Base-by-base conservation (phyloP, 2,329 filamentous ascomycete species). In the Neoascochyta sp. region DNA sequence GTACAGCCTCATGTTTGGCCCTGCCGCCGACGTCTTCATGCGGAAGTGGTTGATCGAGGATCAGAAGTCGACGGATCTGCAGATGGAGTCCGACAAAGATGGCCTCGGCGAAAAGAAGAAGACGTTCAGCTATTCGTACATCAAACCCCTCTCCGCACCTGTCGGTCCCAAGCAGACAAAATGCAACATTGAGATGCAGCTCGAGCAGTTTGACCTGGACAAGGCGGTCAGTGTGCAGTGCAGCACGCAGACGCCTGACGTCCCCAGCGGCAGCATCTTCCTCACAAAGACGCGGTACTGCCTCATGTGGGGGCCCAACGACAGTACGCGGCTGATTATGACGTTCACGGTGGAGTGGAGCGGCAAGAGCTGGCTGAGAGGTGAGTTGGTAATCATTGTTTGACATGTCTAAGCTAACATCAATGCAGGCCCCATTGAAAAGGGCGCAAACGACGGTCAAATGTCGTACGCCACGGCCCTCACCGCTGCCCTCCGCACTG, bases 351-450 rank as follows among this genome's bases (percentile, higher is more conserved):
- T 95, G 23, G 93, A 98, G 56, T 98, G 93, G 93, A 82, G 83
- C 3, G 89, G 89, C 50, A 98, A 96, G 73, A 95, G 89, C 68
- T 98, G 92, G 92, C 69, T 98, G 24, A 95, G 92, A 69, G 86
- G 89, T 93, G 70, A 58, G 71, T 25, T 39, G 11, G 24, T n/a
- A 14, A n/a, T 16, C 15, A 23, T 15, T 20, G 21, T 3, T 3
- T 5, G 11, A 21, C 12, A 24, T 31, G 3, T 9, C 12, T n/a
- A 7, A 27, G 29, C 23, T 55, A 38, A 52, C 37, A 14, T 16
- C 10, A 19, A 10, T 29, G 12, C 45, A 95, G 88, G 85, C 41
- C 86, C 92, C 2, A 98, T 98, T 48, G 92, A 98, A 60, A 95
- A 95, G 62, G 90, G 87, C 37, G 87, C 89, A 23, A 89, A 84